phyloP scores from a whole-genome alignment of 164 flowering plant genomes.

The Berberis thunbergii region DNA sequence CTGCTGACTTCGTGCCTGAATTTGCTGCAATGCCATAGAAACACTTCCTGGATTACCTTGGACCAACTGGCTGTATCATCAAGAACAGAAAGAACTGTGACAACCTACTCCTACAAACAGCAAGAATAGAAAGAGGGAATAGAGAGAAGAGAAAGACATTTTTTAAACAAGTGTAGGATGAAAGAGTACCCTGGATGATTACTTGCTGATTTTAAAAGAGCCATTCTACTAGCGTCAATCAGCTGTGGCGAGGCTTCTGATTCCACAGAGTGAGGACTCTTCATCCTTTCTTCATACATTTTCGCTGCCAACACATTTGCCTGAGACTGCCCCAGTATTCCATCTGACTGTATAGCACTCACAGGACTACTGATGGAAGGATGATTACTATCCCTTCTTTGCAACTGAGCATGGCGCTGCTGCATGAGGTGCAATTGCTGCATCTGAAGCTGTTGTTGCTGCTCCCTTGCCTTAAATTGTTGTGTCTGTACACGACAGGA shows the following conservation, averaged over 20 bases:
- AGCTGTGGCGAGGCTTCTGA: slow-evolving; percentile 59
- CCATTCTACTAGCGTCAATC: slow-evolving; percentile 72
- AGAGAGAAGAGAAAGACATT: neutral
- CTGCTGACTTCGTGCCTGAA: slow-evolving; percentile 57
- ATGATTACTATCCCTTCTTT: slow-evolving; percentile 59
- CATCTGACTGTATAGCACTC: slow-evolving; percentile 53
- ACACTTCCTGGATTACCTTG: slow-evolving; percentile 69
- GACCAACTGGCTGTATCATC: slow-evolving; percentile 61
- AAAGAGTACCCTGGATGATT: slow-evolving; percentile 59
- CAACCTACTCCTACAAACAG: neutral
- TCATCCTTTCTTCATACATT: slow-evolving; percentile 70
- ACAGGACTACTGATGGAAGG: slow-evolving; percentile 47
- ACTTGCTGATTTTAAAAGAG: slow-evolving; percentile 65
- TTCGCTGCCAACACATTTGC: slow-evolving; percentile 73
- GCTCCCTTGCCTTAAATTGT: slow-evolving; percentile 60
- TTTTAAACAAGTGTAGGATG: neutral
- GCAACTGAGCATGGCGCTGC: slow-evolving; percentile 61
- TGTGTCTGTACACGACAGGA: slow-evolving; percentile 33
- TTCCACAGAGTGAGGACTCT: slow-evolving; percentile 63
- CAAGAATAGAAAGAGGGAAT: neutral
- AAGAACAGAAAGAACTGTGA: neutral
- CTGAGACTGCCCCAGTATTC: slow-evolving; percentile 63
- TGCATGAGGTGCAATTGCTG: slow-evolving; percentile 77
- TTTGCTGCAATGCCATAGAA: slow-evolving; percentile 74
- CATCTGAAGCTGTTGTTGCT: slow-evolving; percentile 64